Evolutionary conservation across 164 flowering plant genomes (phyloP), one percentile per base, ranked within the genome.

Genomic region (Aristolochia californica): DNA sequence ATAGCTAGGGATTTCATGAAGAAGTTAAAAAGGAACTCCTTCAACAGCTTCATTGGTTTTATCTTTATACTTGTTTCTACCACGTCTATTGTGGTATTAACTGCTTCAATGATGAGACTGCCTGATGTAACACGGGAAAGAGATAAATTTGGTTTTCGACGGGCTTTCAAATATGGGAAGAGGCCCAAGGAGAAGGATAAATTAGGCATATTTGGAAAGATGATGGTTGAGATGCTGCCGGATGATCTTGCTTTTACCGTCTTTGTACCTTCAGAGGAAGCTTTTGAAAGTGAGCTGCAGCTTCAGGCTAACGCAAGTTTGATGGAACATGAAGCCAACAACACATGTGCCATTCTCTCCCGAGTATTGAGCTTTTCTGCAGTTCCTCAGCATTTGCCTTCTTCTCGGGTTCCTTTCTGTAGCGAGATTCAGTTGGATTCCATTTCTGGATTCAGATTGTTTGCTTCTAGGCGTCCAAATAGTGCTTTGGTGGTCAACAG

Each of bases 171-270:
- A 47, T 43, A 21, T 1, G 63, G 66, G 44, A 63, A 63, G 21
- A 27, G 59, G 34, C 53, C 62, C 7, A 34, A 34, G 45, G 63
- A 47, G 43, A 63, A 57, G 22, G 53, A 38, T 16, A 59, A 40
- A n/a, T 16, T 83, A 13, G 90, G 88, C 7, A 58, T 62, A 59
- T 71, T 91, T 43, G 96, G 88, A 26, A 67, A 81, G 60, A 76
- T 75, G 76, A 78, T 91, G 87, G 26, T 91, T 27, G 75, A 66
- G n/a, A 87, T 91, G 96, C 62, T 91, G 60, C 95, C 95, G 0
- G 67, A 68, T 43, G 94, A 83, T 77, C 87, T 91, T 48, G 78
- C 85, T 40, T 91, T 91, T 64, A 88, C 98, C 0, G 71, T 87
- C 20, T 91, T 88, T 49, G 56, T 83, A 11, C 95, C 98, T 11